Base-by-base conservation (phyloP, 2,329 filamentous ascomycete genomes). In the Lojkania enalia region DNA sequence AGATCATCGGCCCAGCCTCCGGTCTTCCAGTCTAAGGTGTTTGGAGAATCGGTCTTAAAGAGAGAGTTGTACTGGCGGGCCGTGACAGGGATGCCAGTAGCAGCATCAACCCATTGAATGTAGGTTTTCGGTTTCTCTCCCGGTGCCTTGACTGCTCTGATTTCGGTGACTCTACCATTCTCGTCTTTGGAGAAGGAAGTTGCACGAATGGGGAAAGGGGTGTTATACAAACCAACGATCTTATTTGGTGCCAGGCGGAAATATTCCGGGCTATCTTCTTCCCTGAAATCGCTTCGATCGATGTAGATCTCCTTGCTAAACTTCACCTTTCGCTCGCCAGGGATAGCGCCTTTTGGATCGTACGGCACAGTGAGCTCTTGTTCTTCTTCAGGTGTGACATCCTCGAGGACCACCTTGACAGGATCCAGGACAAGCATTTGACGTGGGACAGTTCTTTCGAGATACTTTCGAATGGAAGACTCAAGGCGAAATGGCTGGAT, bases 371-470 rank as follows among this genome's bases (percentile, higher is more conserved):
- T 80, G 2, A 92, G 67, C 48, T 87, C 80, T 53, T 83, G 79
- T 46, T 88, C 82, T 39, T 87, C 77, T 42, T 88, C 85, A 12
- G 85, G 79, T 0, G 59, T 54, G n/a, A 87, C 77, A 59, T 92
- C 87, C 55, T 94, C 87, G 47, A 96, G 90, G 20, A 89, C 76
- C 11, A 96, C 84, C 23, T 84, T 85, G 35, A 96, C 76, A 0
- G 92, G 92, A 55, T 96, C 90, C 15, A 96, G 79, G 2, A 97
- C 83, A 20, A 96, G 78, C 87, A 95, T 94, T 11, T 96, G 78
- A 19, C 92, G 85, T 2, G 92, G 91, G 0, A 96, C 90, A 0
- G 88, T 90, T 37, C 82, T 82, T 68, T 97, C 92, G 12, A 97
- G 84, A 66, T 96, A 95, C 53, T 84, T 84, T 16, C 92, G 84